Conservation (phyloP, 352 stramenopile species). For the Globisporangium splendens region DNA sequence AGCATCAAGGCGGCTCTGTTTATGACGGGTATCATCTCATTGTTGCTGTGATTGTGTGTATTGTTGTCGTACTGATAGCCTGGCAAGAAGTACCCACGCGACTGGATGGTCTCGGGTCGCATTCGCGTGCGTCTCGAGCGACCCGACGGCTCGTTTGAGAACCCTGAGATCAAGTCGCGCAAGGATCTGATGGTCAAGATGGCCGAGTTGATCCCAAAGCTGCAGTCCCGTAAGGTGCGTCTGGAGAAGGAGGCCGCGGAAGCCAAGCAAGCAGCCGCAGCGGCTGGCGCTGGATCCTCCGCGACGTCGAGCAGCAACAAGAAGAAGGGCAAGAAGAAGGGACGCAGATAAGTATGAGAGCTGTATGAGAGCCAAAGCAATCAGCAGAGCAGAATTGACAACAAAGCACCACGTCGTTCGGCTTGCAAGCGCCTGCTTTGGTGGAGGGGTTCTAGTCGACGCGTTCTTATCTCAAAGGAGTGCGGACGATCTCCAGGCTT, state of each 20-base stretch:
- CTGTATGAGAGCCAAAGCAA: background rate
- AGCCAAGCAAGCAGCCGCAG: conserved; percentile 34
- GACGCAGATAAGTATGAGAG: conserved; percentile 56
- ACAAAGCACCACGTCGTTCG: background rate
- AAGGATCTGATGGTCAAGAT: conserved; percentile 74
- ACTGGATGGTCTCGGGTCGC: conserved; percentile 69
- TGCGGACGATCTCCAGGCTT: background rate
- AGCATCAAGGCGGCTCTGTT: background rate
- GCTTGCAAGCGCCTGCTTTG: no score
- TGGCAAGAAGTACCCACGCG: conserved; percentile 78
- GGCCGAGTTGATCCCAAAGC: conserved; percentile 81
- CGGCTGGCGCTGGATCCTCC: conserved; percentile 24
- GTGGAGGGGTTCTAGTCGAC: background rate
- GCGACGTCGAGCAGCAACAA: conserved; percentile 59
- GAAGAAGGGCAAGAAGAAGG: conserved; percentile 86
- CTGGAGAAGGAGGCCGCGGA: conserved; percentile 70
- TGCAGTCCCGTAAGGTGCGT: conserved; percentile 74
- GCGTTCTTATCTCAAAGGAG: background rate
- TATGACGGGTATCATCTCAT: no score
- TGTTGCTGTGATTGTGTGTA: no score
- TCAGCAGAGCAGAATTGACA: background rate
- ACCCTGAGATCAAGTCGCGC: conserved; percentile 64
- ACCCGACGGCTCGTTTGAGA: conserved; percentile 55
- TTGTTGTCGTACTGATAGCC: conserved; percentile 21
- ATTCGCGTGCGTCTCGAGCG: conserved; percentile 69